phyloP scores from a whole-genome alignment of 2,329 filamentous ascomycete genomes.

The Phyllosticta ampelicida region DNA sequence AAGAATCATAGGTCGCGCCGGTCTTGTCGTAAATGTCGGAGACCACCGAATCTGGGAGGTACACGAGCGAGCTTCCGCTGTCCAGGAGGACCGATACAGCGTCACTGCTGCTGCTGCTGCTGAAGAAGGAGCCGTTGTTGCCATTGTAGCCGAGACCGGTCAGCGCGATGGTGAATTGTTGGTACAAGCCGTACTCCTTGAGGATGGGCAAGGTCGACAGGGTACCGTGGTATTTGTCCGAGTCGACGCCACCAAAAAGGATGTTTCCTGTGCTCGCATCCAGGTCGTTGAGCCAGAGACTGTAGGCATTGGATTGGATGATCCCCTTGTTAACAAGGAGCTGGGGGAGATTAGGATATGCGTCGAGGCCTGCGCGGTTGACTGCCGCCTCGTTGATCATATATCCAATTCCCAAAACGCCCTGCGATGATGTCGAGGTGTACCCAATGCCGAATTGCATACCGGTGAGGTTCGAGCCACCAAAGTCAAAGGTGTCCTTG shows the following conservation, averaged over 20 bases:
- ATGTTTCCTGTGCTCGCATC: conserved; percentile 57
- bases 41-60: conserved; percentile 53
- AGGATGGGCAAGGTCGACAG: conserved; percentile 53
- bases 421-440: conserved; percentile 46
- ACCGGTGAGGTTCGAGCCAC: conserved; percentile 39
- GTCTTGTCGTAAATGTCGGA: conserved; percentile 30
- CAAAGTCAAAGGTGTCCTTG: conserved; percentile 58
- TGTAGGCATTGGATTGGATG: conserved; percentile 56
- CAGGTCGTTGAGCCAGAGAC: conserved; percentile 51
- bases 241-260: conserved; percentile 73
- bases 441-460: conserved; percentile 70
- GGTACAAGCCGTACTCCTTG: conserved; percentile 37
- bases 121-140: conserved; percentile 15
- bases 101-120: conserved; percentile 31
- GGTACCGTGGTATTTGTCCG: conserved; percentile 56
- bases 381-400: conserved; percentile 65
- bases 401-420: conserved; percentile 82
- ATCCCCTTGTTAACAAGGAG: conserved; percentile 51
- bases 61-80: conserved; percentile 63
- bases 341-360: conserved; percentile 53
- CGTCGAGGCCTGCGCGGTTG: conserved; percentile 38
- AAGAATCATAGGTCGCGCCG: conserved; percentile 31
- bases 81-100: conserved; percentile 54
- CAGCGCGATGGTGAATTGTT: conserved; percentile 43
- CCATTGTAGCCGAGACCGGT: conserved; percentile 35